These are phyloP conservation scores for Scorias spongiosa DNA, from an alignment of 2,329 filamentous ascomycete species.

Conservation along the genomic window DNA sequence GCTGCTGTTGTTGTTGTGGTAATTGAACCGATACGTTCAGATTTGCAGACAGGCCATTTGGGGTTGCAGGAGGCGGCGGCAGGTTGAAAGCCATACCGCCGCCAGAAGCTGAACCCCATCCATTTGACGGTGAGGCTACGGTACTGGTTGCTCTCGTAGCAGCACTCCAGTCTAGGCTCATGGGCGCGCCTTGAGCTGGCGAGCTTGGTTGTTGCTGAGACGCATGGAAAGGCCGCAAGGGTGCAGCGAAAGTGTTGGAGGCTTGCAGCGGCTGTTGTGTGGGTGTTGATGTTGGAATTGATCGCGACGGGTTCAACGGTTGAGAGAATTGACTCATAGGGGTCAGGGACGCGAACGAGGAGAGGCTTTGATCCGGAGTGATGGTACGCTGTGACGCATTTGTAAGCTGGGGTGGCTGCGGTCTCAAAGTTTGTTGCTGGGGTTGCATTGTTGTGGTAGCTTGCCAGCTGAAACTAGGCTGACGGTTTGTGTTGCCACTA, in stretches of 20 bases:
- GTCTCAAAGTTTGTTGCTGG: conserved; percentile 1
- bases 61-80: conserved; percentile 19
- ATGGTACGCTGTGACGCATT: conserved; percentile 12
- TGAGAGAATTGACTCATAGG: conserved; percentile 24
- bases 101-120: conserved; percentile 3
- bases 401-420: conserved; percentile 1
- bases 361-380: conserved; percentile 21
- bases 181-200: conserved; percentile 38
- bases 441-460: conserved; percentile 8
- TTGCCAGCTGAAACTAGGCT: conserved; percentile 29
- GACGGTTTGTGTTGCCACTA: conserved; percentile 16
- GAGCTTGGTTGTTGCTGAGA: conserved; percentile 18
- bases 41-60: conserved; percentile 22
- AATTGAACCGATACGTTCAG: conserved; percentile 1
- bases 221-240: conserved; percentile 18
- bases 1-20: conserved; percentile 12
- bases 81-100: conserved; percentile 8
- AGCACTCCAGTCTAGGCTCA: conserved; percentile 16
- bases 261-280: neutral
- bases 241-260: conserved; percentile 9
- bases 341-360: conserved; percentile 19
- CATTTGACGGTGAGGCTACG: conserved; percentile 4
- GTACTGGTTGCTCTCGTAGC: conserved; percentile 4
- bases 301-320: conserved; percentile 21
- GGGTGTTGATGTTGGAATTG: conserved; percentile 14